phyloP scores from a whole-genome alignment of 2,329 filamentous ascomycete species.

The Colletotrichum lupini region DNA sequence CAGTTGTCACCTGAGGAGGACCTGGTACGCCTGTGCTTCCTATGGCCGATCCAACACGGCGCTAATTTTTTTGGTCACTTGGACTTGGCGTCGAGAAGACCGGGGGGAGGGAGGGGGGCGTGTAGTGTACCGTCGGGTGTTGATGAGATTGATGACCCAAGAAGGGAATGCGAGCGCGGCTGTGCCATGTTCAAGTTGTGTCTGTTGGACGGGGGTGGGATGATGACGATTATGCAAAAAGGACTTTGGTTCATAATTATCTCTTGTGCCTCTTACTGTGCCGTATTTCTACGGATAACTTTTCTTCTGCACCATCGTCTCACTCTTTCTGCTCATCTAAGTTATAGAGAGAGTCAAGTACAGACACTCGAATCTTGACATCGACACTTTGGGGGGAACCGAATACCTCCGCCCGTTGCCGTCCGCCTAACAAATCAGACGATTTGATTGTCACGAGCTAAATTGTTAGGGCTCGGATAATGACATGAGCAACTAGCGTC shows the following conservation, averaged over 20 bases:
- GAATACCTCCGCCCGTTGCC: background rate
- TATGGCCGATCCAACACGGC: background rate
- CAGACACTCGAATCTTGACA: no score
- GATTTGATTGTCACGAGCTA: constrained; percentile 12
- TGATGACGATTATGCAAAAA: background rate
- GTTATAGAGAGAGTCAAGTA: no score
- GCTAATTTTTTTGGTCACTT: constrained; percentile 6
- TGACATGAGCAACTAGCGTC: constrained; percentile 26
- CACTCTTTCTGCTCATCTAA: background rate
- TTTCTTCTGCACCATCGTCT: background rate
- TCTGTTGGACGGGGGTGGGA: background rate
- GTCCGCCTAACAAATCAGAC: constrained; percentile 18
- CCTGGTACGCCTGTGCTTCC: background rate
- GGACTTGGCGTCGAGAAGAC: background rate
- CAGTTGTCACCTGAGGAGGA: constrained; percentile 3
- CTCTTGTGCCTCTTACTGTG: background rate
- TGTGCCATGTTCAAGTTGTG: background rate
- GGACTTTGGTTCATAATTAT: background rate
- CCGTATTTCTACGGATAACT: background rate
- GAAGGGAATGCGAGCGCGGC: background rate
- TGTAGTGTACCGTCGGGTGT: background rate
- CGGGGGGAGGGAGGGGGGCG: background rate
- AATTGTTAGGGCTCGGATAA: constrained; percentile 32
- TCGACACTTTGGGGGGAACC: background rate
- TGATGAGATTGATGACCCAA: background rate